Evolutionary conservation across 2,329 filamentous ascomycete genomes (phyloP).

Genomic region (Aspergillus pseudotamarii): DNA sequence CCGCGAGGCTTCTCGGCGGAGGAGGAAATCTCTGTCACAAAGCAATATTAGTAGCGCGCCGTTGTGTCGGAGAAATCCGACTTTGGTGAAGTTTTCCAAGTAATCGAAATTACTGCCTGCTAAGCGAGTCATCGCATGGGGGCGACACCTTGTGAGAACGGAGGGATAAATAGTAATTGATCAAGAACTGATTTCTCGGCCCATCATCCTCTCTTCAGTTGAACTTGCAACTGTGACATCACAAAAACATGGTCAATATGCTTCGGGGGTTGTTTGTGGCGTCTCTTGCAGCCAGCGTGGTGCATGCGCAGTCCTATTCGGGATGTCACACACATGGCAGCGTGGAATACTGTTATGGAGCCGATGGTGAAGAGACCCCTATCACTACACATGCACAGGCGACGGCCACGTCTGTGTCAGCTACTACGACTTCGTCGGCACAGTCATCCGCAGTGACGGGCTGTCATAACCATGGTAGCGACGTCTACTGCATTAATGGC

Average conservation of each 20-base stretch:
- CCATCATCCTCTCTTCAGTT: not conserved
- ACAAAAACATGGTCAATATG: not conserved
- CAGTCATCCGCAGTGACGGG: constrained; percentile 53
- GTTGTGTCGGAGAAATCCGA: constrained; percentile 6
- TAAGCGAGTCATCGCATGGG: not conserved
- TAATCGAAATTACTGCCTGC: not conserved
- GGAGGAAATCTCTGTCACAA: constrained; percentile 7
- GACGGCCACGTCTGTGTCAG: constrained; percentile 22
- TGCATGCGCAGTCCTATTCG: constrained; percentile 18
- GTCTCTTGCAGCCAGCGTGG: constrained; percentile 3
- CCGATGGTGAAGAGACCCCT: constrained; percentile 32
- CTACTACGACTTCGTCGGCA: constrained; percentile 32
- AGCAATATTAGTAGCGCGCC: constrained; percentile 1
- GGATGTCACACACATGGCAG: constrained; percentile 36
- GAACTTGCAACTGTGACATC: not conserved
- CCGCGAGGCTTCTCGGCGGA: constrained; percentile 1
- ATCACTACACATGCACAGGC: constrained; percentile 17
- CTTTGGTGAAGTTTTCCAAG: not conserved
- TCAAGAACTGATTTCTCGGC: not conserved
- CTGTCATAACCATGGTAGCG: constrained; percentile 53
- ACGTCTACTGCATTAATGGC: constrained; percentile 39
- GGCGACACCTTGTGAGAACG: constrained; percentile 6
- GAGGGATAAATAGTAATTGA: constrained; percentile 2
- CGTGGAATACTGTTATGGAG: constrained; percentile 35
- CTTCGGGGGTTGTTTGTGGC: constrained; percentile 7